Evolutionary conservation across 1,139 yeast genomes (phyloP), one percentile per base, ranked within the genome.

Genomic region (Pneumocystis wakefieldiae): DNA sequence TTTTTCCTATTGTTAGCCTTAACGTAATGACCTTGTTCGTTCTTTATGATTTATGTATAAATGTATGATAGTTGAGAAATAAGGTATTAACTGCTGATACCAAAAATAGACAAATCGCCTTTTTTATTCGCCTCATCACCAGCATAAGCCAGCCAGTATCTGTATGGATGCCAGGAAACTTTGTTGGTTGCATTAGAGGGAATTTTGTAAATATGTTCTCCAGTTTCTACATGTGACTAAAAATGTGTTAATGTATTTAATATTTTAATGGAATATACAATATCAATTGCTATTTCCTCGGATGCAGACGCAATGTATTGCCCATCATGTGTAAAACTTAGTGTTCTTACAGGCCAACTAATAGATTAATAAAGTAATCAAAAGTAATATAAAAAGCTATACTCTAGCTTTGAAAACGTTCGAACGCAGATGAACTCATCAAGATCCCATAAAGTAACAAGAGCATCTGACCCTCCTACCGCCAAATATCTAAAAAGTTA

Each of bases 251-350:
- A 42, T 39, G 7, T 32, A 48, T 19, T 15, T 36, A 29, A 29
- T 10, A 19, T 24, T n/a, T 24, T 10, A 14, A 28, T 19, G 28
- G 17, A 19, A 41, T 67, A 57, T 58, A 72, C 73, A 61, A 75
- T 70, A 36, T 72, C 72, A 17, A 74, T 67, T 3, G 74, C 71
- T 2, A 67, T 63, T 58, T 66, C 69, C 6, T 73, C 76, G 17
- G 97, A 89, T 5, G 96, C 91, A 14, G 96, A 88, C 0, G 92
- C 96, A 63, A 94, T 82, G 69, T 82, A 81, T 68, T 96, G 81
- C 8, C 97, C 97, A 73, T 92, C 97, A 2, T 98, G 98, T 1
- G 96, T 87, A 72, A 92, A 92, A 8, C 72, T 67, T 15, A 75
- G 57, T 2, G 73, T 67, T 17, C 68, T 65, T 2, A 75, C 68